Evolutionary conservation across 2,329 filamentous ascomycete genomes (phyloP), one percentile per base, ranked within the genome.

Genomic region (Arthrobotrys sphaeroides): DNA sequence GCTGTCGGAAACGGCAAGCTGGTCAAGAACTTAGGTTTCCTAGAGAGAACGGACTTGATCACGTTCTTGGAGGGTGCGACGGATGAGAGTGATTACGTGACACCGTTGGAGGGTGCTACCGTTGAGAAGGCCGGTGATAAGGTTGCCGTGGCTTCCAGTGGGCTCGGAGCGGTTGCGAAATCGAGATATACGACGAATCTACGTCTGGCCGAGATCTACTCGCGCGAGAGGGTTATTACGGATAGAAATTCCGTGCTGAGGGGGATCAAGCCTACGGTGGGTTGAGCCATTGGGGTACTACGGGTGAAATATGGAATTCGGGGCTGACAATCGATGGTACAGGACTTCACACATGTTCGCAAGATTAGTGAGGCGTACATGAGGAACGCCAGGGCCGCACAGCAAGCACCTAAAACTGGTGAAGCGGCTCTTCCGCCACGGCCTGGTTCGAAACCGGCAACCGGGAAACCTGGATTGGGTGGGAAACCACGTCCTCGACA

Each of bases 331-430:
- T 59, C 1, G 26, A 57, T 38, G 80, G 24, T n/a, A 18, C 80
- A 97, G 92, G 95, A 99, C 84, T 98, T 98, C 83, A 94, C 93
- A 13, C 90, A 94, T 80, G 91, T 97, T 77, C 92, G 94, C 80
- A 97, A 97, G 84, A 88, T 91, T 78, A 92, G 93, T 36, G 87
- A 89, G 59, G 85, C 89, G 12, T 94, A 96, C 84, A 90, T 95
- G 80, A 88, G 84, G 78, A 85, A 86, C 74, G 83, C 84, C 79
- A 82, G 85, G 78, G 81, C 79, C 80, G 55, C 78, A 82, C 82
- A 78, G 80, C 78, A 68, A 78, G 79, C 67, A 79, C 61, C 79
- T 79, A 78, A 74, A 49, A 74, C 70, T 4, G 70, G 70, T 36
- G 70, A 74, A 33, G 70, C 79, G 80, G 66, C 81, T 81, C 51